A percentile compares a stretch with the other conserved stretches of the same genome.
Conservation (phyloP, 2,329 filamentous ascomycete species). For the Diaporthe citriasiana region DNA sequence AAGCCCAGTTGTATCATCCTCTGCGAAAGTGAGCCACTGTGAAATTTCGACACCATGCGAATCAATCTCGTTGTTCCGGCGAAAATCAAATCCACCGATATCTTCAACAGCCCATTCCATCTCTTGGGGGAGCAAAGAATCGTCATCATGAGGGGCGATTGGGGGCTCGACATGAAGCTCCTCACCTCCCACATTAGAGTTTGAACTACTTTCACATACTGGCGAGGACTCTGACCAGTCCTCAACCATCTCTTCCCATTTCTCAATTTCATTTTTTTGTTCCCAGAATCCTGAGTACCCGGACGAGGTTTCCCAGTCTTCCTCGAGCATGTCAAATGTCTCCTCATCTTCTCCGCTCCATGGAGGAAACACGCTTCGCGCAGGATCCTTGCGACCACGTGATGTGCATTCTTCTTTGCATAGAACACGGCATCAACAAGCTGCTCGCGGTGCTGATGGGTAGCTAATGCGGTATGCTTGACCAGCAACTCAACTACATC, state of each 20-base stretch:
- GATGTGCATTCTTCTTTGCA: neutral
- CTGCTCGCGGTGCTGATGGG: neutral
- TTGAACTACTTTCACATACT: neutral
- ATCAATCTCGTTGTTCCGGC: neutral
- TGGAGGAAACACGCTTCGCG: accelerated
- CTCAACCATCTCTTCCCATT: neutral
- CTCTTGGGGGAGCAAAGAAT: neutral
- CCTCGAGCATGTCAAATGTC: neutral
- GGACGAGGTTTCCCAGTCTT: neutral
- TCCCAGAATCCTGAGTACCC: neutral
- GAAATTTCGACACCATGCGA: neutral
- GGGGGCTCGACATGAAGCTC: neutral
- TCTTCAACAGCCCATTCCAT: neutral
- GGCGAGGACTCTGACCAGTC: neutral
- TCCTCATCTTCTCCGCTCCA: neutral
- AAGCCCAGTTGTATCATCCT: neutral
- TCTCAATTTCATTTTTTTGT: neutral
- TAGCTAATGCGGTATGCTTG: accelerated
- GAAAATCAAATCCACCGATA: neutral
- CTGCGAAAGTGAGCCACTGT: neutral
- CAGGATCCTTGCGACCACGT: neutral
- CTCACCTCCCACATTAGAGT: neutral
- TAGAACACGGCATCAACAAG: neutral
- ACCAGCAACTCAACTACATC: neutral
- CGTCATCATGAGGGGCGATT: neutral